Conservation (phyloP, 495 filamentous ascomycete genomes). For the Pyrenula aspistea region DNA sequence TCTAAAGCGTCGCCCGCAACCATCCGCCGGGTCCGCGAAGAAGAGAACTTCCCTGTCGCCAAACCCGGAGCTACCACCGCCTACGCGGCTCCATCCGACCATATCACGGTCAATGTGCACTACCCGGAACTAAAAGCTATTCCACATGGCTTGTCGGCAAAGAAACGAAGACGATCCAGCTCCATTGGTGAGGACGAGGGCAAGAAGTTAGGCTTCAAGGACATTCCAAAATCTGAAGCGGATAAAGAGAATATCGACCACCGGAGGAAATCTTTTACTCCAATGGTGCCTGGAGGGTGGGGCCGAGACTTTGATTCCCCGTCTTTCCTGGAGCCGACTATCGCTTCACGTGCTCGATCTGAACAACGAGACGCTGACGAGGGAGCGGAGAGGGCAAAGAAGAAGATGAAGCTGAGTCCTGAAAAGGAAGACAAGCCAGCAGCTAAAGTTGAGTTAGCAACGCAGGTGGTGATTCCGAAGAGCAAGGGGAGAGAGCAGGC, state of each 20-base stretch:
- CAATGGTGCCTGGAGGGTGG: not conserved
- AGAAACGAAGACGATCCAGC: constrained; percentile 31
- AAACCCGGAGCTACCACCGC: not conserved
- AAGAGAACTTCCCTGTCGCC: not conserved
- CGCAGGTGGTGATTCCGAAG: constrained; percentile 19
- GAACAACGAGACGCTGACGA: not conserved
- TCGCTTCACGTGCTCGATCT: not conserved
- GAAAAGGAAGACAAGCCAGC: not conserved
- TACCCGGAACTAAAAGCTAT: constrained; percentile 36
- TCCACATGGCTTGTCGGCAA: constrained; percentile 44
- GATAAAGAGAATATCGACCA: constrained; percentile 16
- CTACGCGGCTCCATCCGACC: constrained; percentile 35
- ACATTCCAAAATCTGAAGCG: not conserved
- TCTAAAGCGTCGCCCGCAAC: constrained; percentile 32
- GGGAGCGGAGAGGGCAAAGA: not conserved
- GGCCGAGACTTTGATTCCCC: not conserved
- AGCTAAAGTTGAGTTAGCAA: constrained; percentile 22
- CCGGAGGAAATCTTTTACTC: not conserved
- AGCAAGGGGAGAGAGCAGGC: constrained; percentile 24
- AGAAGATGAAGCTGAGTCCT: not conserved
- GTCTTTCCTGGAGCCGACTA: not conserved
- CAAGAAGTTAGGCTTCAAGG: constrained; percentile 15
- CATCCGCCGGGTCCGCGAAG: constrained; percentile 35
- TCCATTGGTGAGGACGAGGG: constrained; percentile 37
- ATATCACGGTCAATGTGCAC: constrained; percentile 24